Conservation (phyloP, 768 basidiomycete species). For the Candolleomyces aberdarensis region DNA sequence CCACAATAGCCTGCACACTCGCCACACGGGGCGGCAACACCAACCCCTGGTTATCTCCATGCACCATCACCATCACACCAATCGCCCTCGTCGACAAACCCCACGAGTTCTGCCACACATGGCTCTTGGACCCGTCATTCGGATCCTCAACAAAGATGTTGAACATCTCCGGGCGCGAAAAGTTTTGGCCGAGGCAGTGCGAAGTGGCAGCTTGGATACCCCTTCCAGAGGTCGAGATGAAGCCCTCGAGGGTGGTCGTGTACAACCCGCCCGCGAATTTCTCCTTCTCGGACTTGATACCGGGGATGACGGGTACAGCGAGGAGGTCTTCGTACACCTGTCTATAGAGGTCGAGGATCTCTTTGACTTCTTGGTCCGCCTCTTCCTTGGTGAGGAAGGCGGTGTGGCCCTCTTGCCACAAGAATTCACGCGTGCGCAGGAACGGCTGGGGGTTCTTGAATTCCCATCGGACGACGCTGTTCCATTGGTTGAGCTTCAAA, state of each 20-base stretch:
- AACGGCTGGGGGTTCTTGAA: slow-evolving; percentile 99
- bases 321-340: slow-evolving; percentile 95
- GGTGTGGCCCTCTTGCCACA: slow-evolving; percentile 99
- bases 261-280: slow-evolving; percentile 98
- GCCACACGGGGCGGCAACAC: slow-evolving; percentile 98
- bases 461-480: slow-evolving; percentile 98
- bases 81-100: slow-evolving; percentile 94
- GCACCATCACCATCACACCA: slow-evolving; percentile 99
- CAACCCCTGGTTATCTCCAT: slow-evolving; percentile 96
- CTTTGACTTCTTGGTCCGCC: slow-evolving; percentile 86
- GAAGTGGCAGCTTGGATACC: slow-evolving; percentile 99
- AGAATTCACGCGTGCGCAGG: slow-evolving; percentile 97
- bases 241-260: slow-evolving; percentile 97
- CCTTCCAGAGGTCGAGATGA: slow-evolving; percentile 94
- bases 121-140: slow-evolving; percentile 61
- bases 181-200: slow-evolving; percentile 98
- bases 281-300: slow-evolving; percentile 98
- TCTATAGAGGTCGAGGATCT: slow-evolving; percentile 95
- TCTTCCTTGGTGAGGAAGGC: slow-evolving; percentile 87
- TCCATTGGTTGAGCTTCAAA: slow-evolving; percentile 98
- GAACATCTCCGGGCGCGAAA: slow-evolving; percentile 95
- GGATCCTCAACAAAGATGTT: slow-evolving; percentile 97
- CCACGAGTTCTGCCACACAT: slow-evolving; percentile 99
- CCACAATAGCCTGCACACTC: slow-evolving; percentile 84
- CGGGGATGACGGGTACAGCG: slow-evolving; percentile 95